A percentile compares a stretch with the other conserved stretches of the same genome.
Conservation (phyloP, 1,284 basidiomycete species). For the Mycena sp. region DNA sequence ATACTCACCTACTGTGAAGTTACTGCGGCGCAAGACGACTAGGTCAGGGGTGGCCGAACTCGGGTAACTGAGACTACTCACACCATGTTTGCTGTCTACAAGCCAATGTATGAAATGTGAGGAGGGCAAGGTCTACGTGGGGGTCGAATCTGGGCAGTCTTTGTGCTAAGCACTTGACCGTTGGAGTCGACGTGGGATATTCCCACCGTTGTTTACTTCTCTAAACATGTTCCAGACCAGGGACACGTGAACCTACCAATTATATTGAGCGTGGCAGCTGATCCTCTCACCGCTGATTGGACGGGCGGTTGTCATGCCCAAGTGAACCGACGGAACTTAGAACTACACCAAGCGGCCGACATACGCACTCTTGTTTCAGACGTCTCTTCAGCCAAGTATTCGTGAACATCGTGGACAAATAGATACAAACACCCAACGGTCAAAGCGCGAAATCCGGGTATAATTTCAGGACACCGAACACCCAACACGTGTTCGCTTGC, state of each 20-base stretch:
- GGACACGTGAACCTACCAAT: conserved; percentile 22
- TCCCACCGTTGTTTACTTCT: conserved; percentile 24
- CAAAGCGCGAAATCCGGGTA: conserved; percentile 13
- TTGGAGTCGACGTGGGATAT: conserved; percentile 25
- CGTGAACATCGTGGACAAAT: not conserved
- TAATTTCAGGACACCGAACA: not conserved
- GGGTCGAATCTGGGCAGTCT: conserved; percentile 5
- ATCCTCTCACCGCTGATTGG: conserved; percentile 12
- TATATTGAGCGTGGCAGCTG: conserved; percentile 11
- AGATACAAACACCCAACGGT: not conserved
- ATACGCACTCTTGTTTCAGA: not conserved
- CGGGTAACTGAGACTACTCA: conserved; percentile 53
- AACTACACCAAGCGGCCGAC: not conserved
- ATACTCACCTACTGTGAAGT: conserved; percentile 86
- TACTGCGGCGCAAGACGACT: conserved; percentile 64
- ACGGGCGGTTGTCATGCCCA: not conserved
- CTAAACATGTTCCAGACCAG: not conserved
- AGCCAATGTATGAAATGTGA: conserved; percentile 10
- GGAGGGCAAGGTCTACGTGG: conserved; percentile 9
- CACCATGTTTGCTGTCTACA: conserved; percentile 68
- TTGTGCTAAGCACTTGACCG: conserved; percentile 1
- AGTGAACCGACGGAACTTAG: too few species aligned
- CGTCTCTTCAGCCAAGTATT: not conserved
- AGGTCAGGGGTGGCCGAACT: conserved; percentile 38
- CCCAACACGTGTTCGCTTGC: not conserved